Evolutionary conservation across 805 yeast species (phyloP).

Genomic region (Nematodospora valgi): DNA sequence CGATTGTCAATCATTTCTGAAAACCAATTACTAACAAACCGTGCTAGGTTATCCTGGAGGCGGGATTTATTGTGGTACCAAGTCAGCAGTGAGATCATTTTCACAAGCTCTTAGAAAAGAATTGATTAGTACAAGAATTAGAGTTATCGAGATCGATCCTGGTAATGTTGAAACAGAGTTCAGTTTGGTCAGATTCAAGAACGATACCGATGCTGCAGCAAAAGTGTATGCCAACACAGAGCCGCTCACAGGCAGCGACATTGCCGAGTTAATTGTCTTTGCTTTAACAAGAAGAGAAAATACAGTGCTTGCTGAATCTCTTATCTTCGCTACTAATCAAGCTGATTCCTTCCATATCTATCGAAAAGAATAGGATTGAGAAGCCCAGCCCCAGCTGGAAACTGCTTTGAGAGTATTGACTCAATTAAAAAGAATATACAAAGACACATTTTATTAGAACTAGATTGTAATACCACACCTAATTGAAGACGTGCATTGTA

Average conservation of each 20-base stretch:
- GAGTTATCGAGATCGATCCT: conserved; percentile 39
- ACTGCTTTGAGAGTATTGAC: no score
- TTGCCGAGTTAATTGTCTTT: conserved; percentile 37
- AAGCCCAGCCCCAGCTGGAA: no score
- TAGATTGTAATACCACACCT: no score
- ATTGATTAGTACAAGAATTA: conserved; percentile 30
- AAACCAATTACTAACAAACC: neutral
- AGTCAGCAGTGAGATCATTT: conserved; percentile 34
- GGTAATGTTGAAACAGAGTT: conserved; percentile 42
- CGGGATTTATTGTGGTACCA: conserved; percentile 35
- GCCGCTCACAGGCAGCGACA: conserved; percentile 34
- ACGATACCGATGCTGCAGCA: conserved; percentile 29
- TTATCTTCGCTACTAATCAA: conserved; percentile 37
- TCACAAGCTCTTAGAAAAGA: conserved; percentile 35
- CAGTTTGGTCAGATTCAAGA: conserved; percentile 30
- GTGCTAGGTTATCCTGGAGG: conserved; percentile 34
- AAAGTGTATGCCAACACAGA: conserved; percentile 33
- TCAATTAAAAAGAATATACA: no score
- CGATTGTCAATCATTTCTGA: no score
- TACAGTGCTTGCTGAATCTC: conserved; percentile 38
- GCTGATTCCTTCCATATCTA: conserved; percentile 16
- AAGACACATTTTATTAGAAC: no score
- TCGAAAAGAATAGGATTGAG: conserved; percentile 12
- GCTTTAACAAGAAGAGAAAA: conserved; percentile 31
- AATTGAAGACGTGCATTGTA: no score